These are phyloP conservation scores for Groenewaldozyma tartarivorans DNA, from an alignment of 805 yeast genomes.

Conservation along the genomic window DNA sequence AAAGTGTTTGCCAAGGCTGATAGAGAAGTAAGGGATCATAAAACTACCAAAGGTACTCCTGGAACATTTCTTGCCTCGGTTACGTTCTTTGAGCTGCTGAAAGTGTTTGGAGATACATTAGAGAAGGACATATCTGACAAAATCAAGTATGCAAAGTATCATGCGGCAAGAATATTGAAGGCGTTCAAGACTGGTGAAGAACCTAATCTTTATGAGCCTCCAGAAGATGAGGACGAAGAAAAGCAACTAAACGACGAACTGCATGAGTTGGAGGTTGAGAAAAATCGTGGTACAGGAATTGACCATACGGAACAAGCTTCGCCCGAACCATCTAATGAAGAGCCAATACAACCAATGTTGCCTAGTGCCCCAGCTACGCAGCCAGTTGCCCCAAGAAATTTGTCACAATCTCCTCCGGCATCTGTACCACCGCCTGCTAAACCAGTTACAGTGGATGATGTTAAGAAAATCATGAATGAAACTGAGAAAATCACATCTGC, in stretches of 20 bases:
- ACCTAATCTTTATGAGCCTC: constrained; percentile 46
- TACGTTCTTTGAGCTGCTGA: constrained; percentile 42
- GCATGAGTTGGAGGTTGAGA: constrained; percentile 1
- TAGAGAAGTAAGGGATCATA: constrained; percentile 36
- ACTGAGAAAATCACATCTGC: constrained; percentile 33
- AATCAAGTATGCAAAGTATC: constrained; percentile 53
- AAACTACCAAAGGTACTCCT: constrained; percentile 38
- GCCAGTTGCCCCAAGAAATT: constrained; percentile 9
- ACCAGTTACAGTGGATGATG: constrained; percentile 15
- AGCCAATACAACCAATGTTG: constrained; percentile 9
- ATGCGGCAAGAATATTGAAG: constrained; percentile 47
- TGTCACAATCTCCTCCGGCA: constrained; percentile 8
- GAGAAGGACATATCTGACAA: constrained; percentile 32
- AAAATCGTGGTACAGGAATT: neutral
- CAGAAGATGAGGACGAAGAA: constrained; percentile 24
- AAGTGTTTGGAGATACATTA: constrained; percentile 27
- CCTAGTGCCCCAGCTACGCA: constrained; percentile 8
- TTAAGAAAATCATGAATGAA: constrained; percentile 24
- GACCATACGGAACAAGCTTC: neutral
- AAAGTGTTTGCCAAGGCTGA: constrained; percentile 47
- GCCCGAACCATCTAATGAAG: neutral
- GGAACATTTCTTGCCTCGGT: constrained; percentile 44
- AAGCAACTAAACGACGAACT: constrained; percentile 10
- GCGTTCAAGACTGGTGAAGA: constrained; percentile 41
- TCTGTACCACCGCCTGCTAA: constrained; percentile 9